A percentile compares a stretch with the other conserved stretches of the same genome.
Conservation (phyloP, 257 asterid genomes). For the Solanum gandarillasii region DNA sequence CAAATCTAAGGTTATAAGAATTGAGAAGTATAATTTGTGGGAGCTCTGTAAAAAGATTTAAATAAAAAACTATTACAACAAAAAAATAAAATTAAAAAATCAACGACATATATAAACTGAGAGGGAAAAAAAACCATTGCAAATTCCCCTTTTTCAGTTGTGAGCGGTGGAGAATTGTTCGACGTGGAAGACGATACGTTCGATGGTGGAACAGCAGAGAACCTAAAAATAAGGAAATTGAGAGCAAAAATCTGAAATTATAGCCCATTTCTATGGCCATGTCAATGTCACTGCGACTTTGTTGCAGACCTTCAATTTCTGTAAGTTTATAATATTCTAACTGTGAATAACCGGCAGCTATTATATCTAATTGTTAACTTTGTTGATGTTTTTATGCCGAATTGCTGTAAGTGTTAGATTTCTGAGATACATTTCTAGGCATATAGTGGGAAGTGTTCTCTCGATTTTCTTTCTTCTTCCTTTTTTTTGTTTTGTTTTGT, state of each 20-base stretch:
- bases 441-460: background rate
- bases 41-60: background rate
- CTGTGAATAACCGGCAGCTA: background rate
- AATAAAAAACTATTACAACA: background rate
- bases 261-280: background rate
- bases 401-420: background rate
- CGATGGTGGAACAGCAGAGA: background rate
- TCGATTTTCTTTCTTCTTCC: background rate
- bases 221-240: background rate
- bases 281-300: slow-evolving; percentile 5
- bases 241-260: background rate
- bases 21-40: background rate
- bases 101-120: background rate
- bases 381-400: background rate
- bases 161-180: background rate
- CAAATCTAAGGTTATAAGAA: background rate
- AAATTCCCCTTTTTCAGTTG: background rate
- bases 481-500: background rate
- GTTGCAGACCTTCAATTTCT: slow-evolving; percentile 20
- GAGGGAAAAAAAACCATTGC: background rate
- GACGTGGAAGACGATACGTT: slow-evolving; percentile 1
- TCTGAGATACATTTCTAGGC: background rate
- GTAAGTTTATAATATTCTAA: slow-evolving; percentile 16
- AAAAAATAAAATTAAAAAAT: no score
- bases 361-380: background rate